These are phyloP conservation scores for Entonaema liquescens DNA, from an alignment of 495 filamentous ascomycete genomes.

Conservation along the genomic window DNA sequence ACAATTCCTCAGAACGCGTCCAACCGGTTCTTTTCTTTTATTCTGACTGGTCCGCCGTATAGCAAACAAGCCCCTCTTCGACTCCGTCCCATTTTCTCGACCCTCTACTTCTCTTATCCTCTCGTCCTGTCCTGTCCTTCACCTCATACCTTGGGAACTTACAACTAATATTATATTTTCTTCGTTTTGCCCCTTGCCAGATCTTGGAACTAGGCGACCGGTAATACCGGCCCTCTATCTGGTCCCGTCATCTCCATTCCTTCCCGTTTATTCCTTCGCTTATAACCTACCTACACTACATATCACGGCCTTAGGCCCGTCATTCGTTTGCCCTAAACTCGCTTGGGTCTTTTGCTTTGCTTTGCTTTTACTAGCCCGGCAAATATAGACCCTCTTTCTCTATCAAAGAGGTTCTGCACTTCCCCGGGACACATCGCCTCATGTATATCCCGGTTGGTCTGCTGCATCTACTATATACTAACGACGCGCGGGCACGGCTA, in stretches of 20 bases:
- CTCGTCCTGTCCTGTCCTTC: slow-evolving; percentile 34
- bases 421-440: slow-evolving; percentile 28
- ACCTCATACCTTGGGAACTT: slow-evolving; percentile 28
- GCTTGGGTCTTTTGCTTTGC: slow-evolving; percentile 21
- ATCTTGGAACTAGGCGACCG: slow-evolving; percentile 13
- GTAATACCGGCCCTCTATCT: slow-evolving; percentile 20
- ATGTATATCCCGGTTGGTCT: slow-evolving; percentile 40
- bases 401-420: slow-evolving; percentile 25
- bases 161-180: slow-evolving; percentile 20
- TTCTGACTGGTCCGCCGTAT: slow-evolving; percentile 36
- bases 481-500: slow-evolving; percentile 30
- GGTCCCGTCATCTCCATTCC: slow-evolving; percentile 15
- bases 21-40: slow-evolving; percentile 36
- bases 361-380: slow-evolving; percentile 43
- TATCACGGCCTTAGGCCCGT: slow-evolving; percentile 31
- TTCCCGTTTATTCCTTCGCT: slow-evolving; percentile 27
- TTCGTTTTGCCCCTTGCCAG: slow-evolving; percentile 4
- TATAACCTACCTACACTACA: background rate
- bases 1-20: slow-evolving; percentile 37
- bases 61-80: slow-evolving; percentile 36
- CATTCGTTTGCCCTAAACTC: slow-evolving; percentile 31
- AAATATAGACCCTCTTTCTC: slow-evolving; percentile 20
- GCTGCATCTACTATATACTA: slow-evolving; percentile 38
- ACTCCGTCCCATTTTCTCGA: slow-evolving; percentile 28
- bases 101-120: slow-evolving; percentile 33